Evolutionary conservation across 2,329 filamentous ascomycete species (phyloP).

Genomic region (Endothia cerciana): DNA sequence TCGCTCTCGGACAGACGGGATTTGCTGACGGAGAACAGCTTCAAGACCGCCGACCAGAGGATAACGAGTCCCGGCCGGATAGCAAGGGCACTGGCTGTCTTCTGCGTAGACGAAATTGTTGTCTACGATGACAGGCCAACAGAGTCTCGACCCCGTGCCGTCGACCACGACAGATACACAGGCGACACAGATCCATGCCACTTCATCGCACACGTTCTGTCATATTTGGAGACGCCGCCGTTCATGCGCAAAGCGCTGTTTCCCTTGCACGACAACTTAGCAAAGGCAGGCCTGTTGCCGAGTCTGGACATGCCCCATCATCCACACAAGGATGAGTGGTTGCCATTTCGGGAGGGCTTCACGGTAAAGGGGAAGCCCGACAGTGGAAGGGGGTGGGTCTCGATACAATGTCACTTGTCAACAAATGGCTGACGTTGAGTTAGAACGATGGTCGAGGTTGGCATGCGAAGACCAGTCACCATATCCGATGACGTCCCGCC

Average conservation of each 20-base stretch:
- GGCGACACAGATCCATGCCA: constrained; percentile 76
- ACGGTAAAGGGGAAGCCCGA: constrained; percentile 54
- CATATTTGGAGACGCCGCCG: constrained; percentile 82
- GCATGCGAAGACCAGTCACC: constrained; percentile 57
- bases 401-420: background rate
- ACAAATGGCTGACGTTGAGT: background rate
- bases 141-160: constrained; percentile 49
- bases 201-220: constrained; percentile 78
- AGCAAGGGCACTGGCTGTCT: constrained; percentile 80
- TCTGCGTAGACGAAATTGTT: constrained; percentile 82
- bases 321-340: constrained; percentile 74
- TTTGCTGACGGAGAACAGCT: constrained; percentile 49
- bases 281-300: constrained; percentile 72
- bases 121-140: constrained; percentile 73
- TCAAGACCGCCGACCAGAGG: constrained; percentile 74
- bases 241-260: constrained; percentile 79
- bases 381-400: constrained; percentile 41
- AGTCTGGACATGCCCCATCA: constrained; percentile 87
- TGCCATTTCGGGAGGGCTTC: constrained; percentile 79
- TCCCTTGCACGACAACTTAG: constrained; percentile 76
- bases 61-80: constrained; percentile 74
- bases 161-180: constrained; percentile 62
- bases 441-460: constrained; percentile 62
- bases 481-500: constrained; percentile 66
- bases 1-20: too few species aligned